Conservation (phyloP, 768 basidiomycete genomes). For the Rhodosporidiobolus sp. region DNA sequence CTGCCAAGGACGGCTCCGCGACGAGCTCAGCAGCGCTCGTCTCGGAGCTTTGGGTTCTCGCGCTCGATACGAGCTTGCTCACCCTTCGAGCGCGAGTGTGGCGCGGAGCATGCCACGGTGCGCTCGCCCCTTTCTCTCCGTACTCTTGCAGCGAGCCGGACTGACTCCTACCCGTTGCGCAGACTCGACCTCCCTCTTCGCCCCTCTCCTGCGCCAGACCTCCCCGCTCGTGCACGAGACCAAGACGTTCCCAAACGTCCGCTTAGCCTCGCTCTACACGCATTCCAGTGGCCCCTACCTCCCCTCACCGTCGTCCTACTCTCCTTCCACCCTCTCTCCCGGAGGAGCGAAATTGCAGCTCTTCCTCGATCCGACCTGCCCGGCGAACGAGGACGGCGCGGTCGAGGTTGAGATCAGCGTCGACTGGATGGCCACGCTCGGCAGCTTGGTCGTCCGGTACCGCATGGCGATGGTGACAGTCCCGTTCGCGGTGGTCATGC, state of each 20-base stretch:
- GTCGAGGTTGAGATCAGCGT: conserved; percentile 56
- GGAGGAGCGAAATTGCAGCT: conserved; percentile 43
- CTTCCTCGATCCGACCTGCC: conserved; percentile 34
- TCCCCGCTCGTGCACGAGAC: conserved; percentile 64
- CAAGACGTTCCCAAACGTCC: conserved; percentile 59
- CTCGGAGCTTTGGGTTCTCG: conserved; percentile 21
- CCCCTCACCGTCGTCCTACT: conserved; percentile 41
- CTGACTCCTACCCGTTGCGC: background rate
- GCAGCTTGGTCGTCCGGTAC: conserved; percentile 70
- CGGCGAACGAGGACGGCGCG: background rate
- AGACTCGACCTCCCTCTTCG: conserved; percentile 51
- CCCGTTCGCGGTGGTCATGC: conserved; percentile 65
- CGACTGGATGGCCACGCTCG: conserved; percentile 69
- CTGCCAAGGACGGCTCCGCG: background rate
- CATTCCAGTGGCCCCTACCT: conserved; percentile 69
- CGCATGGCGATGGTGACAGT: conserved; percentile 68
- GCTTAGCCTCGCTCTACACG: conserved; percentile 58
- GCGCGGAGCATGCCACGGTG: conserved; percentile 18
- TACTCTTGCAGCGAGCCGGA: background rate
- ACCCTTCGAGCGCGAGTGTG: conserved; percentile 11
- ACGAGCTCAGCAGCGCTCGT: background rate
- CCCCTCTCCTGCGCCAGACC: conserved; percentile 65
- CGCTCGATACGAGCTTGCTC: conserved; percentile 32
- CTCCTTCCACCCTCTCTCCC: conserved; percentile 43
- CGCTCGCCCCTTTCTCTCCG: background rate